Conservation (phyloP, 768 basidiomycete genomes). For the Mycena filopes region DNA sequence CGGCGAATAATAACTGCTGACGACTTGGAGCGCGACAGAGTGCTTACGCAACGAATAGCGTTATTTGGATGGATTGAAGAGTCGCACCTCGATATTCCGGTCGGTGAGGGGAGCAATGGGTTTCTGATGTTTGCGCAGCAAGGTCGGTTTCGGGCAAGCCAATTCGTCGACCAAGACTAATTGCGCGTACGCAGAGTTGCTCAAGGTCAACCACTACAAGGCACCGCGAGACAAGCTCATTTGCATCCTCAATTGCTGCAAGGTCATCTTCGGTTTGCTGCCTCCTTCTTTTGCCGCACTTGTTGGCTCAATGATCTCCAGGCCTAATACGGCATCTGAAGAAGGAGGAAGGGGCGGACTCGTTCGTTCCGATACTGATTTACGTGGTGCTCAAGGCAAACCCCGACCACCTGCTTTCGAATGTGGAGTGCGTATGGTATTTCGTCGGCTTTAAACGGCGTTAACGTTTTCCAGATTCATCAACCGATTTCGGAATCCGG, state of each 20-base stretch:
- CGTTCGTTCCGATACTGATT: slow-evolving; percentile 94
- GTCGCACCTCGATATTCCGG: slow-evolving; percentile 90
- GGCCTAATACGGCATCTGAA: slow-evolving; percentile 90
- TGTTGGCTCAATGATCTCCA: slow-evolving; percentile 43
- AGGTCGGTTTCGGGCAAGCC: slow-evolving; percentile 65
- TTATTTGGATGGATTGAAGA: slow-evolving; percentile 93
- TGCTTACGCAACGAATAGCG: slow-evolving; percentile 88
- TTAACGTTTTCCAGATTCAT: slow-evolving; percentile 86
- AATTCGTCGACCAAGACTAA: neutral
- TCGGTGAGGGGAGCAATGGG: slow-evolving; percentile 76
- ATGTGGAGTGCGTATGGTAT: slow-evolving; percentile 80
- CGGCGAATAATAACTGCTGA: slow-evolving; percentile 88
- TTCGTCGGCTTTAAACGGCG: neutral
- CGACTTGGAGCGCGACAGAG: slow-evolving; percentile 95
- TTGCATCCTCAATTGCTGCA: slow-evolving; percentile 97
- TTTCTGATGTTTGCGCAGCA: slow-evolving; percentile 92
- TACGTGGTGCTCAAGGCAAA: slow-evolving; percentile 95
- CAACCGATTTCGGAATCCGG: slow-evolving; percentile 90
- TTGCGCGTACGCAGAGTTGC: slow-evolving; percentile 66
- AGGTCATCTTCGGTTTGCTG: slow-evolving; percentile 94
- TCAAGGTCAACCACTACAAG: slow-evolving; percentile 99
- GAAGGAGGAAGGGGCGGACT: slow-evolving; percentile 90
- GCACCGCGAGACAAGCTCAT: slow-evolving; percentile 98
- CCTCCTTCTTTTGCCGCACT: slow-evolving; percentile 22
- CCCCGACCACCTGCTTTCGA: slow-evolving; percentile 91